Evolutionary conservation across 306 rosid genomes (phyloP).

Genomic region (Prosopis cineraria): DNA sequence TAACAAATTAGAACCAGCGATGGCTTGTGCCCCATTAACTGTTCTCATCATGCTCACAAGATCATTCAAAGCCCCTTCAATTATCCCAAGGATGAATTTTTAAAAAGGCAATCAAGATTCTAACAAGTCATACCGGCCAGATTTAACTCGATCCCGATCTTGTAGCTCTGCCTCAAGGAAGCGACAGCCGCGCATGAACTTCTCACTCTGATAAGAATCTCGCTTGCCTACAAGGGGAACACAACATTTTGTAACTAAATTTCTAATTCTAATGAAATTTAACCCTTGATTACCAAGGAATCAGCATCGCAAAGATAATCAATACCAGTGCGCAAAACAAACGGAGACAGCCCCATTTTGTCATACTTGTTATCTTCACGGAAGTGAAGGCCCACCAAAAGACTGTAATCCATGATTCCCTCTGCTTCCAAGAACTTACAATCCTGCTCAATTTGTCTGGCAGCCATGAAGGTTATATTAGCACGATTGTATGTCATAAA

Average conservation of each 20-base stretch:
- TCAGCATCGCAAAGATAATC: slow-evolving; percentile 14
- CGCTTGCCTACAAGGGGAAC: slow-evolving; percentile 56
- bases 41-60: slow-evolving; percentile 39
- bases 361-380: slow-evolving; percentile 76
- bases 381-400: slow-evolving; percentile 90
- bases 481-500: background rate
- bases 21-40: slow-evolving; percentile 46
- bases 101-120: slow-evolving; percentile 5
- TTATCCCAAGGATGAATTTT: slow-evolving; percentile 31
- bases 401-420: slow-evolving; percentile 98
- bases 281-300: background rate
- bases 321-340: slow-evolving; percentile 83
- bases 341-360: slow-evolving; percentile 87
- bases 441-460: slow-evolving; percentile 88
- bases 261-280: background rate
- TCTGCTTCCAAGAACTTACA: slow-evolving; percentile 92
- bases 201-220: slow-evolving; percentile 87
- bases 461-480: slow-evolving; percentile 34
- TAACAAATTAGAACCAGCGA: slow-evolving; percentile 32
- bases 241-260: slow-evolving; percentile 4
- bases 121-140: slow-evolving; percentile 71
- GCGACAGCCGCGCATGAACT: slow-evolving; percentile 92
- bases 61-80: slow-evolving; percentile 40
- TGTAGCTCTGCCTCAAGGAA: slow-evolving; percentile 96
- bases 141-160: slow-evolving; percentile 80